Evolutionary conservation across 495 filamentous ascomycete genomes (phyloP).

Genomic region (Sordaria brevicollis): DNA sequence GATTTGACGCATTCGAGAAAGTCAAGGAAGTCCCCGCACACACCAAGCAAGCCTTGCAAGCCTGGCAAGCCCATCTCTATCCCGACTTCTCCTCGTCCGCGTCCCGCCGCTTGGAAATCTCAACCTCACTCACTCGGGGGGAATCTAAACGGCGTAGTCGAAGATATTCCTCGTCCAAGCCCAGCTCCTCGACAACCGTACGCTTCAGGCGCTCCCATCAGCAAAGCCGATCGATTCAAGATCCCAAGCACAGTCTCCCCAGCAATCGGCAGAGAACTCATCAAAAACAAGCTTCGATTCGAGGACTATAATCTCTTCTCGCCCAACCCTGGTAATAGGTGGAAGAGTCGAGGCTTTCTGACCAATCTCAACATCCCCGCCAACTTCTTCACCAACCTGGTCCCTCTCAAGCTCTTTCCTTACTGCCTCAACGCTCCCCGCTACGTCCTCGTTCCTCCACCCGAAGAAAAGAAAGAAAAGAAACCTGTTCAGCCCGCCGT

Average conservation of each 20-base stretch:
- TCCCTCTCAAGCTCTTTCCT: constrained; percentile 1
- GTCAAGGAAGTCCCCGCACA: too few species aligned
- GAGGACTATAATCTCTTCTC: not conserved
- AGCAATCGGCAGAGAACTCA: not conserved
- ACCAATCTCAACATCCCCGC: not conserved
- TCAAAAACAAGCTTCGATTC: not conserved
- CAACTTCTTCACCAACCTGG: not conserved
- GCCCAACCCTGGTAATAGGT: not conserved
- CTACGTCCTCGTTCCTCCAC: not conserved
- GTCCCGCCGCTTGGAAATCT: too few species aligned
- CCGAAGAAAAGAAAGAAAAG: not conserved
- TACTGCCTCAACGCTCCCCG: not conserved
- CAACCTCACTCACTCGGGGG: too few species aligned
- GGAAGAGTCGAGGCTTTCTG: not conserved
- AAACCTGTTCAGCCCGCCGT: not conserved
- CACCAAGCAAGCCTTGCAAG: too few species aligned
- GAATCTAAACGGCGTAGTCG: too few species aligned
- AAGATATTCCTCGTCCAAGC: not conserved
- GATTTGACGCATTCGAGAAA: not conserved
- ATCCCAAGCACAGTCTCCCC: not conserved
- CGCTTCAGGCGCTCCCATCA: too few species aligned
- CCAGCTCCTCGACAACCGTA: too few species aligned
- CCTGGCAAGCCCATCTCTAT: too few species aligned
- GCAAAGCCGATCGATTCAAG: not conserved
- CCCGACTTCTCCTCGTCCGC: too few species aligned